Base-by-base conservation (phyloP, 805 yeast species). In the Kodamaea kaohsiungensis region DNA sequence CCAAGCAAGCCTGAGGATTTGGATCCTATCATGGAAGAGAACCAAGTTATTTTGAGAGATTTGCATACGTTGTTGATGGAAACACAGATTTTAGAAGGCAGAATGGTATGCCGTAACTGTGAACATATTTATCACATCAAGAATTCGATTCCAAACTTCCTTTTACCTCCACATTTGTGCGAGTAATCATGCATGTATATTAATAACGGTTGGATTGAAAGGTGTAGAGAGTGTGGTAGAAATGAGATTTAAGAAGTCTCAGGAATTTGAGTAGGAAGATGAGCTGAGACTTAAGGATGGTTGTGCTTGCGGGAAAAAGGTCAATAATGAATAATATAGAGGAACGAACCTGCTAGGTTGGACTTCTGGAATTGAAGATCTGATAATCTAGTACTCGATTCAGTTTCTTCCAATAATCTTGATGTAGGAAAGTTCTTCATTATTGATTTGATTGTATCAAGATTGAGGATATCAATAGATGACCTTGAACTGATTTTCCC, bases 141-240 rank as follows among this genome's bases (percentile, higher is more conserved):
- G 72, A 92, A 91, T 76, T 85, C 95, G 50, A 91, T 95, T 62
- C 97, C 99, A 37, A 93, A 93, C 77, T 88, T 95, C 71, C 74
- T 95, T 52, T 80, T 95, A 37, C 98, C 99, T 33, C 98, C 98
- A 6, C 98, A 95, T 67, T 77, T 95, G 61, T 25, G 37, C 19
- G 25, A 39, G 27, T 45, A 45, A 37, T 22, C 25, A 22, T 22
- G 25, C 25, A 43, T 22, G 35, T 27, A 45, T 45, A 40, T 16
- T 40, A 40, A 40, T 40, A 16, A 16, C 4, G 22, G 45, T 40
- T 40, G 19, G 22, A 18, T 39, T 39, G 17, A 9, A 19, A 19
- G 45, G 9, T 16, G 45, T 40, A 15, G 45, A 40, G 15, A 15
- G 39, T 13, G 42, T 13, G 9, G 13, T 13, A 10, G 18, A 38